phyloP scores from a whole-genome alignment of 2,329 filamentous ascomycete species.

The Aureobasidium sp. region DNA sequence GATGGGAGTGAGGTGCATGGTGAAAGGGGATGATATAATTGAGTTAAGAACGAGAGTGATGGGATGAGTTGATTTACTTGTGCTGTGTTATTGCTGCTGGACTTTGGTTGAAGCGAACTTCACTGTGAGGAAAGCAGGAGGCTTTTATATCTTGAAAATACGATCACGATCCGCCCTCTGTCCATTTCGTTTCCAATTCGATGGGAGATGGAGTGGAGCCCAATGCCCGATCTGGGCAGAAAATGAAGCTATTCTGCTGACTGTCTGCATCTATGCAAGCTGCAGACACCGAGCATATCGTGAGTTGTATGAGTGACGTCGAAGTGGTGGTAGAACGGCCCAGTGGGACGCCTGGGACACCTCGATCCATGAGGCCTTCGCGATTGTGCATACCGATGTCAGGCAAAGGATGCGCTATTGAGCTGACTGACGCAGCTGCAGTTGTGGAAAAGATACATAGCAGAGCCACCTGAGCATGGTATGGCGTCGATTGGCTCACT shows the following conservation, averaged over 20 bases:
- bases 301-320: background rate
- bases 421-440: constrained; percentile 7
- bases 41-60: background rate
- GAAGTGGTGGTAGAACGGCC: background rate
- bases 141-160: background rate
- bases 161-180: background rate
- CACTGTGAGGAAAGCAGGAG: background rate
- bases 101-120: background rate
- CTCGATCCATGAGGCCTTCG: background rate
- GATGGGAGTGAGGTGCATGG: background rate
- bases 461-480: background rate
- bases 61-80: background rate
- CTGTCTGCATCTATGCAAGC: background rate
- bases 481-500: background rate
- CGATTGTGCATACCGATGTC: background rate
- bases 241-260: background rate
- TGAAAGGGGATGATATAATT: background rate
- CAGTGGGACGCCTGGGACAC: background rate
- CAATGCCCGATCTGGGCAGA: background rate
- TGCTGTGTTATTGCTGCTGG: background rate
- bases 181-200: too few relatives aligned
- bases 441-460: background rate
- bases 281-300: background rate
- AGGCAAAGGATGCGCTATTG: constrained; percentile 8
- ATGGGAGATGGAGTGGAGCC: background rate